Percentiles rank a stretch among this genome's conserved stretches.
These are phyloP conservation scores for Cercis canadensis DNA, from an alignment of 306 rosid genomes.

Conservation along the genomic window DNA sequence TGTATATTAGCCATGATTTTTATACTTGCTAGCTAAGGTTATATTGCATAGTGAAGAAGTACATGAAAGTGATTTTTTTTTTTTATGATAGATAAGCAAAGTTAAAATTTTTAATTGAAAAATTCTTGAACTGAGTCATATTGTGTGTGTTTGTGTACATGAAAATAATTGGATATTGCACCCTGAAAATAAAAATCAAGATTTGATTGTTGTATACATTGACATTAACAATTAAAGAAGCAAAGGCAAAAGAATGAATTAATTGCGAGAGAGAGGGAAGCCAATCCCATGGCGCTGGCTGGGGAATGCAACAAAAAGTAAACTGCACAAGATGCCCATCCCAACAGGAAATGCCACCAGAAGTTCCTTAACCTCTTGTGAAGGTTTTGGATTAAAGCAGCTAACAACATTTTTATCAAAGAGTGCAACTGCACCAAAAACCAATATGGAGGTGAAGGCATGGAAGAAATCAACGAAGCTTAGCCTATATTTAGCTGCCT, in stretches of 20 bases:
- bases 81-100: too few relatives aligned
- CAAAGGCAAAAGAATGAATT: background rate
- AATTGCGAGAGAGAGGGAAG: slow-evolving; percentile 70
- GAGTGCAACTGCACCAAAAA: slow-evolving; percentile 68
- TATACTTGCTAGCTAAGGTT: too few relatives aligned
- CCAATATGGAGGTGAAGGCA: slow-evolving; percentile 66
- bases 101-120: too few relatives aligned
- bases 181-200: too few relatives aligned
- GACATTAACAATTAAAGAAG: too few relatives aligned
- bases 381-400: slow-evolving; percentile 76
- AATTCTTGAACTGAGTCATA: too few relatives aligned
- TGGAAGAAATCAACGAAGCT: slow-evolving; percentile 74
- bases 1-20: too few relatives aligned
- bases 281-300: slow-evolving; percentile 85
- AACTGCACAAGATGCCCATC: slow-evolving; percentile 70
- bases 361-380: slow-evolving; percentile 62
- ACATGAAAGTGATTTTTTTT: too few relatives aligned
- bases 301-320: slow-evolving; percentile 68
- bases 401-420: slow-evolving; percentile 71
- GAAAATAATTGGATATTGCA: too few relatives aligned
- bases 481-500: slow-evolving; percentile 51
- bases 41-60: too few relatives aligned
- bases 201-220: too few relatives aligned
- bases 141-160: too few relatives aligned
- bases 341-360: slow-evolving; percentile 60